A percentile compares a stretch with the other conserved stretches of the same genome.
Evolutionary conservation across 805 yeast genomes (phyloP).

Genomic region (Myxozyma lipomycoides): DNA sequence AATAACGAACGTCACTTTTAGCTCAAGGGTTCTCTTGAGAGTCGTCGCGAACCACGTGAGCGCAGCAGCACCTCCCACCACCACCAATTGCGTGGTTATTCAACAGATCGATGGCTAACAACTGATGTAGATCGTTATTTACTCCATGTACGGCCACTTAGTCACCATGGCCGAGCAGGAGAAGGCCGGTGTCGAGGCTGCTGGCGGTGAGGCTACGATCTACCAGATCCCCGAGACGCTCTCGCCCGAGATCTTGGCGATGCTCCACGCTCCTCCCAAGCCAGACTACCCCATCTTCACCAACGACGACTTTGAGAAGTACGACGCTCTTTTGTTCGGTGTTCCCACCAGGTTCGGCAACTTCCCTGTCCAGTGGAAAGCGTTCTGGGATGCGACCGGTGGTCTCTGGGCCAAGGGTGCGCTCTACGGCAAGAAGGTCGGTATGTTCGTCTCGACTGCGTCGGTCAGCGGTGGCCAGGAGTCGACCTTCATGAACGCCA

Average conservation of each 20-base stretch:
- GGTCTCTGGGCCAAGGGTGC: conserved; percentile 50
- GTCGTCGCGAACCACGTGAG: too few species aligned
- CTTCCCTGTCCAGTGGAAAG: conserved; percentile 69
- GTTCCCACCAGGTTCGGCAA: conserved; percentile 76
- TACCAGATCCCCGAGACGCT: conserved; percentile 81
- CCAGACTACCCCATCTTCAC: conserved; percentile 52
- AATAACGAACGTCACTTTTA: too few species aligned
- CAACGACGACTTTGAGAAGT: conserved; percentile 50
- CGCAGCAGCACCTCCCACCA: too few species aligned
- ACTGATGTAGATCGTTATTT: conserved; percentile 56
- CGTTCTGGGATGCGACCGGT: conserved; percentile 76
- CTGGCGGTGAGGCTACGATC: conserved; percentile 67
- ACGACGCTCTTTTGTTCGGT: conserved; percentile 75
- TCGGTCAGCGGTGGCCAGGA: conserved; percentile 79
- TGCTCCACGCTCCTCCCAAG: conserved; percentile 60
- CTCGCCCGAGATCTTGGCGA: conserved; percentile 53
- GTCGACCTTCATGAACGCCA: conserved; percentile 54
- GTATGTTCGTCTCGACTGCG: conserved; percentile 67
- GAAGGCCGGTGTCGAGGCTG: conserved; percentile 62
- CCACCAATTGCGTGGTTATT: too few species aligned
- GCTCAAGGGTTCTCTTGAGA: too few species aligned
- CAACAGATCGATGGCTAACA: too few species aligned
- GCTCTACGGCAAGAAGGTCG: conserved; percentile 68
- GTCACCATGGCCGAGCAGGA: conserved; percentile 64
- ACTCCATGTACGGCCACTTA: conserved; percentile 79